Evolutionary conservation across 768 basidiomycete genomes (phyloP).

Genomic region (Pleurotus citrinopileatus): DNA sequence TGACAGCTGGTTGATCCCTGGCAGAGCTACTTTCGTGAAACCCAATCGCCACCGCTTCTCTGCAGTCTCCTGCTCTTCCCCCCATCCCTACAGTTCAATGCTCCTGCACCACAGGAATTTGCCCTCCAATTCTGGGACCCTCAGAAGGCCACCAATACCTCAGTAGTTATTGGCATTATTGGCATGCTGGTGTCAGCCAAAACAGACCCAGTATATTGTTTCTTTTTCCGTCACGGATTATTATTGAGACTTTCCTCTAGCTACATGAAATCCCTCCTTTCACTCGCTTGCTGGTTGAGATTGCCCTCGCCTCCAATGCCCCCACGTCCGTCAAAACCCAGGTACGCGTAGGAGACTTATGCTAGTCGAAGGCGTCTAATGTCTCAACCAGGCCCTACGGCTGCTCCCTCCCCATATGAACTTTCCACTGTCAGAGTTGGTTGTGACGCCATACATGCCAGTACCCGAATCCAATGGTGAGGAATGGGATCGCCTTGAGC

Average conservation of each 20-base stretch:
- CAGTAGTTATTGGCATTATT: conserved; percentile 78
- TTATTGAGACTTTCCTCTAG: conserved; percentile 27
- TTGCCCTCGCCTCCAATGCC: conserved; percentile 91
- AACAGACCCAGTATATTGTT: conserved; percentile 48
- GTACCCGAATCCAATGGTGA: conserved; percentile 84
- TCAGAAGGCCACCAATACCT: conserved; percentile 81
- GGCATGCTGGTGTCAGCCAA: conserved; percentile 82
- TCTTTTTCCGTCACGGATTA: not conserved
- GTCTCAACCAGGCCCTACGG: conserved; percentile 36
- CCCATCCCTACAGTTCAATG: conserved; percentile 52
- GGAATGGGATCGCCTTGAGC: conserved; percentile 88
- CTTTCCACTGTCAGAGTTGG: conserved; percentile 65
- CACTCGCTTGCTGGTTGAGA: conserved; percentile 79
- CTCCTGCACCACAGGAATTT: conserved; percentile 80
- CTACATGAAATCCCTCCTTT: conserved; percentile 55
- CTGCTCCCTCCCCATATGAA: conserved; percentile 45
- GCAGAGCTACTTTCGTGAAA: conserved; percentile 96
- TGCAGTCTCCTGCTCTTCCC: conserved; percentile 73
- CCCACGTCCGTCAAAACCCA: conserved; percentile 86
- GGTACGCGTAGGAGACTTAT: conserved; percentile 36
- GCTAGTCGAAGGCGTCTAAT: conserved; percentile 8
- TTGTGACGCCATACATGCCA: conserved; percentile 71
- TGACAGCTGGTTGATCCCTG: conserved; percentile 15
- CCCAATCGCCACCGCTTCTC: conserved; percentile 65
- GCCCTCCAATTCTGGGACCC: conserved; percentile 96